Evolutionary conservation across 1,139 yeast genomes (phyloP).

Genomic region (Suhomyces panamericanus): DNA sequence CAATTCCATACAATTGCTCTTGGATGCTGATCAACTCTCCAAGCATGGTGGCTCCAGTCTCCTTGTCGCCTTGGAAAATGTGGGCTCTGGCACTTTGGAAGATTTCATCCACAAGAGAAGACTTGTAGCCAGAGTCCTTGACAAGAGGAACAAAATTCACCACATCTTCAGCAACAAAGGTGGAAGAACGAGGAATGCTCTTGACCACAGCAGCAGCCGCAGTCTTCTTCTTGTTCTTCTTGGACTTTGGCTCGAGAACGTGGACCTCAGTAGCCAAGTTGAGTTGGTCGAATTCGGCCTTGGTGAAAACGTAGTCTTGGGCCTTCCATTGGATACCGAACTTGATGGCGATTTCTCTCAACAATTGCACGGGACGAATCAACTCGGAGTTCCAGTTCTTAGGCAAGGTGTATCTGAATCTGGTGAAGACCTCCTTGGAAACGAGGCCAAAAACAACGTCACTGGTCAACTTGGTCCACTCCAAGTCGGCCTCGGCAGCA

Average conservation of each 20-base stretch:
- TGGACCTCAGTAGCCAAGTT: conserved; percentile 21
- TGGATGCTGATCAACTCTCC: conserved; percentile 69
- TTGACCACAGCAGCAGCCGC: conserved; percentile 20
- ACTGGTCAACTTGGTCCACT: conserved; percentile 48
- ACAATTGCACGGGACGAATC: conserved; percentile 46
- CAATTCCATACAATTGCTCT: conserved; percentile 81
- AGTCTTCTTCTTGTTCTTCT: conserved; percentile 37
- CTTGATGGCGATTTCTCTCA: conserved; percentile 73
- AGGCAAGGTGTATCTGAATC: conserved; percentile 64
- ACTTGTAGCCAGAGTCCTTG: conserved; percentile 67
- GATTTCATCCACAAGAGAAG: conserved; percentile 73
- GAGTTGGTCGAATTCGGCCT: conserved; percentile 43
- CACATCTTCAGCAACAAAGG: conserved; percentile 64
- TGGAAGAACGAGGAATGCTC: conserved; percentile 30
- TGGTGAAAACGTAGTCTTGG: conserved; percentile 51
- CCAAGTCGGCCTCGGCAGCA: conserved; percentile 43
- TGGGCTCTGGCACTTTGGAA: conserved; percentile 68
- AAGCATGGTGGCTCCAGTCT: conserved; percentile 57
- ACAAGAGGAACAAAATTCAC: conserved; percentile 69
- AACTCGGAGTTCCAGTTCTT: conserved; percentile 43
- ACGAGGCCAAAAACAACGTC: conserved; percentile 46
- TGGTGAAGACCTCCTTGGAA: conserved; percentile 49
- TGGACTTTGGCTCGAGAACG: conserved; percentile 15
- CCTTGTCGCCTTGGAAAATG: conserved; percentile 43
- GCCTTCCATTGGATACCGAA: conserved; percentile 86